Base-by-base conservation (phyloP, 2,329 filamentous ascomycete species). In the Amesomyces nigricolor region DNA sequence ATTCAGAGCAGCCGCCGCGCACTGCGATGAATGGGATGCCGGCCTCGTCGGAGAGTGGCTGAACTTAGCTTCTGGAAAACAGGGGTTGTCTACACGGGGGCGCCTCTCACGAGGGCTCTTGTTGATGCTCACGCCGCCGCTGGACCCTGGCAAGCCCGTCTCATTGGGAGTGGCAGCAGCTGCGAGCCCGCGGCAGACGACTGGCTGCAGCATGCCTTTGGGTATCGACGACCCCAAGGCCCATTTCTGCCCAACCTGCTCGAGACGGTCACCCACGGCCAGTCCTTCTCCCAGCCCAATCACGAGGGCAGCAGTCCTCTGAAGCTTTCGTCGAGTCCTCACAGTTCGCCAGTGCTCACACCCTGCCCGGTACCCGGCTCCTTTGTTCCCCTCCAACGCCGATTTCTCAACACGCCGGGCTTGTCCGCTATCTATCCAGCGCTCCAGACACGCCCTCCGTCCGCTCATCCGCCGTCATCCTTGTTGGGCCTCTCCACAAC, bases 241-340 rank as follows among this genome's bases (percentile, higher is more conserved):
- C 63, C 67, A 61, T 70, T 66, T 63, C 62, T 69, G 67, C 67
- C 60, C 62, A 65, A 64, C 64, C 60, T 65, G 54, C 60, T 35
- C 60, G 63, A 60, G 63, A 62, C 64, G 57, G 63, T 55, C 61
- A 58, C 59, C 51, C 58, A 62, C 58, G 58, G 54, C 66, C 66
- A 68, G 59, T 68, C 64, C 58, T 66, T 66, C 61, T 60, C 60
- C 48, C 51, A 61, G 50, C 53, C 60, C 62, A 65, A 63, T 63
- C 60, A 60, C 48, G 52, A 53, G 45, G 51, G 56, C 51, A 53
- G 50, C 51, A 52, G 26, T 48, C 39, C 55, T 57, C 53, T 53
- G 51, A 53, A 56, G 37, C 56, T 26, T 46, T 57, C 59, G 45
- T 61, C 54, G 55, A 47, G 17, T 44, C 30, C 51, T 26, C 45